Percentiles rank a stretch among this genome's conserved stretches.
Evolutionary conservation across 164 flowering plant species (phyloP).

Genomic region (Aristolochia californica): DNA sequence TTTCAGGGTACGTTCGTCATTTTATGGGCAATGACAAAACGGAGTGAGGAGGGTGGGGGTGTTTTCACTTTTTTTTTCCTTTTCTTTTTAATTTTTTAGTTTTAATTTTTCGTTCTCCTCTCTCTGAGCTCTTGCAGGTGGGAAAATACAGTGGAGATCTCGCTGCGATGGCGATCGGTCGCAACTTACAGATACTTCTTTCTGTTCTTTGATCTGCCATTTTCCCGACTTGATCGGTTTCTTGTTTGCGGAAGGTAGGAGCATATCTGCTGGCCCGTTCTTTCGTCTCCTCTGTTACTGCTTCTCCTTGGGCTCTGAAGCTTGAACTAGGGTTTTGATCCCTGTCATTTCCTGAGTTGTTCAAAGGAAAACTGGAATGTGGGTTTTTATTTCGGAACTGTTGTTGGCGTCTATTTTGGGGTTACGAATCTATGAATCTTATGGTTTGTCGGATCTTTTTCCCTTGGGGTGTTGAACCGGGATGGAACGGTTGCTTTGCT

Average conservation of each 20-base stretch:
- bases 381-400: background rate
- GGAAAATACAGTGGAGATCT: background rate
- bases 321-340: conserved; percentile 10
- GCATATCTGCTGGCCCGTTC: background rate
- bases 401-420: background rate
- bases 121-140: background rate
- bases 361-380: conserved; percentile 16
- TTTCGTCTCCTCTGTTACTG: background rate
- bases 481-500: no score
- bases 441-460: background rate
- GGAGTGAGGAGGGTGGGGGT: conserved; percentile 14
- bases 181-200: conserved; percentile 1
- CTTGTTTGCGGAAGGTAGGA: conserved; percentile 5
- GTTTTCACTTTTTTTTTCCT: conserved; percentile 16
- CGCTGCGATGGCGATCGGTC: conserved; percentile 5
- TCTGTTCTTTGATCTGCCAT: background rate
- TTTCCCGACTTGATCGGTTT: conserved; percentile 6
- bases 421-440: background rate
- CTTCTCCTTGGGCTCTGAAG: background rate
- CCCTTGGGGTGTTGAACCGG: background rate
- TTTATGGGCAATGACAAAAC: conserved; percentile 1
- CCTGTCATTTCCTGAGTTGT: conserved; percentile 1
- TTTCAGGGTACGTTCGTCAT: conserved; percentile 6
- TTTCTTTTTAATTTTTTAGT: background rate
- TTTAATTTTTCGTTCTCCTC: conserved; percentile 2